phyloP scores from a whole-genome alignment of 2,329 filamentous ascomycete genomes.

The Trichoderma koningiopsis region DNA sequence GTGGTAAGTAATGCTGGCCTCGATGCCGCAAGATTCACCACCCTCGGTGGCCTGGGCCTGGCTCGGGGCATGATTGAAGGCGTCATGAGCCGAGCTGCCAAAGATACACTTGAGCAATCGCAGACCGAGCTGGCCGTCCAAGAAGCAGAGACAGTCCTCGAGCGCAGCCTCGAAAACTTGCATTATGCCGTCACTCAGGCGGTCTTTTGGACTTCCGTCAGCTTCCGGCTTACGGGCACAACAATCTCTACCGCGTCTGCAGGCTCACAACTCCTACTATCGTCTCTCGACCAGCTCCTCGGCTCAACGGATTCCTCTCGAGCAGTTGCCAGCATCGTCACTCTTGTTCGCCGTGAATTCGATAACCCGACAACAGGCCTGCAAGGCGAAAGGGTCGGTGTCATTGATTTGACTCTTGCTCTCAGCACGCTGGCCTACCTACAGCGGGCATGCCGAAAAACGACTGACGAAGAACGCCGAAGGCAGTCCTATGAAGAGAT shows the following conservation, averaged over 20 bases:
- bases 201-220: constrained; percentile 63
- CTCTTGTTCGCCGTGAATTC: constrained; percentile 65
- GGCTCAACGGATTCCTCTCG: constrained; percentile 70
- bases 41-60: constrained; percentile 59
- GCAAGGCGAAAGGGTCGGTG: constrained; percentile 60
- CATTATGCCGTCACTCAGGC: constrained; percentile 60
- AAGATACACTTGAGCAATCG: constrained; percentile 50
- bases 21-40: constrained; percentile 57
- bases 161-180: constrained; percentile 57
- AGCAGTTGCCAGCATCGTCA: constrained; percentile 67
- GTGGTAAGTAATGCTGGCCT: constrained; percentile 55
- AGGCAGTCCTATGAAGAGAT: constrained; percentile 56
- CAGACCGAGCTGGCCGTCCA: constrained; percentile 50
- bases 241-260: constrained; percentile 58
- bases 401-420: constrained; percentile 62
- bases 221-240: constrained; percentile 60
- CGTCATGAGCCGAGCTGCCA: constrained; percentile 55
- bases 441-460: constrained; percentile 57
- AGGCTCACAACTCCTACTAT: constrained; percentile 59
- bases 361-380: constrained; percentile 62
- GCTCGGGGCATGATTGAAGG: constrained; percentile 58
- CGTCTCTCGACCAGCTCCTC: constrained; percentile 64
- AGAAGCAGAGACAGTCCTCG: constrained; percentile 60
- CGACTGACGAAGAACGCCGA: constrained; percentile 52
- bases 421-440: constrained; percentile 63